Conservation (phyloP, 1,284 basidiomycete species). For the Flammula alnicola region DNA sequence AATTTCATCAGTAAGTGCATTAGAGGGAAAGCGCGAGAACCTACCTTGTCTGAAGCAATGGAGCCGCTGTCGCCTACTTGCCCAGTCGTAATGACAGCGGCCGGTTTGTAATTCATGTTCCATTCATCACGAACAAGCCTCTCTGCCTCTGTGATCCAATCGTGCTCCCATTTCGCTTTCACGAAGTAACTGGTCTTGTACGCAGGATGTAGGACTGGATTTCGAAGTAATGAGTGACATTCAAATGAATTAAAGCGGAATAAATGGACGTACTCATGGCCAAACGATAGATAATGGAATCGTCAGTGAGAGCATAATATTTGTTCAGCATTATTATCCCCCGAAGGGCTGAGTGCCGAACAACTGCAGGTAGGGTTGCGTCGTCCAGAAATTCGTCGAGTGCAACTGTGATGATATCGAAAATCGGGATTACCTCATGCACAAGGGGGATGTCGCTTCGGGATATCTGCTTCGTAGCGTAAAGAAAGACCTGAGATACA, state of each 20-base stretch:
- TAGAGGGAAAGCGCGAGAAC: neutral
- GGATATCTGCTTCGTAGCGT: constrained; percentile 20
- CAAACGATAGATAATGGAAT: constrained; percentile 26
- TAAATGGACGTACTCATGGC: constrained; percentile 26
- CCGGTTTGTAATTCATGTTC: constrained; percentile 10
- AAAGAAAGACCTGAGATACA: constrained; percentile 9
- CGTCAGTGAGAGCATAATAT: constrained; percentile 32
- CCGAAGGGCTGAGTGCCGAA: constrained; percentile 23
- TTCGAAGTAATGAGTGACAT: neutral
- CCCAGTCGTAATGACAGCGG: no score
- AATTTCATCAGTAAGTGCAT: neutral
- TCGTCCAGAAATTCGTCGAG: constrained; percentile 20
- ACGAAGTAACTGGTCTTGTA: constrained; percentile 22
- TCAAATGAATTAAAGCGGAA: no score
- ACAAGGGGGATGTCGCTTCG: constrained; percentile 15
- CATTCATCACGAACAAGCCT: constrained; percentile 10
- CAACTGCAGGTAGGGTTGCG: neutral
- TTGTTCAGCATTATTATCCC: constrained; percentile 28
- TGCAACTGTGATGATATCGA: constrained; percentile 23
- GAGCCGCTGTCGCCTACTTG: neutral
- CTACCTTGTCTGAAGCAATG: neutral
- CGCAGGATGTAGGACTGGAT: constrained; percentile 24
- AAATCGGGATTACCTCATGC: constrained; percentile 27
- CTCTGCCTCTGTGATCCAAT: constrained; percentile 19
- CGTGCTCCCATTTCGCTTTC: constrained; percentile 16